Percentiles rank a stretch among this genome's conserved stretches.
phyloP scores from a whole-genome alignment of 2,329 filamentous ascomycete genomes.

The Ceratocystis cacaofunesta region DNA sequence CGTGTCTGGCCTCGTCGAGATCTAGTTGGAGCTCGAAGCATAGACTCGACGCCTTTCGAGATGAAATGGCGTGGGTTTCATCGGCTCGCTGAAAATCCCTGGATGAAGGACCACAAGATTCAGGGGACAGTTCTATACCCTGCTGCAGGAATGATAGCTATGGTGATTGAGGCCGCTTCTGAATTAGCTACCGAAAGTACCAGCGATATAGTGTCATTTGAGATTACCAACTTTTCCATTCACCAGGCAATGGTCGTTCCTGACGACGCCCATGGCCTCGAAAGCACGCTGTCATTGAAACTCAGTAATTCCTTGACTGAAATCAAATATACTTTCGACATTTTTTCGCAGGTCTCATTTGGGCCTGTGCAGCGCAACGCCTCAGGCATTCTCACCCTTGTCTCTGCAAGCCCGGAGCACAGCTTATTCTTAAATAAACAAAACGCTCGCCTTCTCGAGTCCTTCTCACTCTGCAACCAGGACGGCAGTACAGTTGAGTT shows the following conservation, averaged over 20 bases:
- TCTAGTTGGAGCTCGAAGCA: constrained; percentile 33
- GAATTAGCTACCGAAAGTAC: constrained; percentile 24
- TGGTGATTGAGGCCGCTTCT: constrained; percentile 33
- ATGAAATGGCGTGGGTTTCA: constrained; percentile 37
- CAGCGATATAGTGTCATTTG: constrained; percentile 21
- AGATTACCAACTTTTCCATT: constrained; percentile 33
- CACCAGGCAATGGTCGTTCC: constrained; percentile 38
- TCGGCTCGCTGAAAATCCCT: constrained; percentile 34
- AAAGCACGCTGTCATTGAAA: constrained; percentile 34
- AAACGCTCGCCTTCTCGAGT: constrained; percentile 1
- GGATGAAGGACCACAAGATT: constrained; percentile 38
- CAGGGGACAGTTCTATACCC: constrained; percentile 37
- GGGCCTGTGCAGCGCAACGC: constrained; percentile 26
- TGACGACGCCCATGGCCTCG: constrained; percentile 31
- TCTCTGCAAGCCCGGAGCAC: constrained; percentile 10
- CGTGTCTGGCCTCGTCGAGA: constrained; percentile 34
- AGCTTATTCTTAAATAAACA: background rate
- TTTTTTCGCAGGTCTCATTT: constrained; percentile 32
- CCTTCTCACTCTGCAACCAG: background rate
- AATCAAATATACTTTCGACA: constrained; percentile 27
- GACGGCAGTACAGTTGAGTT: constrained; percentile 20
- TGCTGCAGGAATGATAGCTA: constrained; percentile 34
- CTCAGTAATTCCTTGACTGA: constrained; percentile 16
- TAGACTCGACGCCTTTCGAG: constrained; percentile 31
- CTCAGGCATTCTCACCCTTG: constrained; percentile 20